Percentiles rank a stretch among this genome's conserved stretches.
Conservation (phyloP, 2,329 filamentous ascomycete genomes). For the Neurospora sp. region DNA sequence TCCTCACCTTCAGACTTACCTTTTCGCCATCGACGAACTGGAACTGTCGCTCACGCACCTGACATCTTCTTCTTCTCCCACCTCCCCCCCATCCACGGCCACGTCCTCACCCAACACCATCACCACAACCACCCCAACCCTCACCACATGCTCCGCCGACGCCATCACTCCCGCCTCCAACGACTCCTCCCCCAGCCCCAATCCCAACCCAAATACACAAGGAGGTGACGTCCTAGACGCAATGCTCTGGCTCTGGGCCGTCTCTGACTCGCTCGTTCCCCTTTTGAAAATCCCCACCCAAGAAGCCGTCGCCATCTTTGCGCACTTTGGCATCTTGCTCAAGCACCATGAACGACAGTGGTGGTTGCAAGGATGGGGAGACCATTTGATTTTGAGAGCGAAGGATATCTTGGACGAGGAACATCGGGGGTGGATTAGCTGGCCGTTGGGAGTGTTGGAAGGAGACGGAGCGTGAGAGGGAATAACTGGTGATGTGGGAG, state of each 20-base stretch:
- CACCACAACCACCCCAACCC: neutral
- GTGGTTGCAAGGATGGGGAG: constrained; percentile 27
- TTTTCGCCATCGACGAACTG: constrained; percentile 24
- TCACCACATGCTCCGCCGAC: neutral
- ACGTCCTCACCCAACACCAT: neutral
- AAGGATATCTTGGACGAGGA: constrained; percentile 24
- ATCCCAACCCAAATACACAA: constrained; percentile 5
- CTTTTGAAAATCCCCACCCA: constrained; percentile 23
- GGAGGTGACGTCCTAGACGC: constrained; percentile 27
- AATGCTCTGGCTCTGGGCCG: constrained; percentile 30
- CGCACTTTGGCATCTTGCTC: constrained; percentile 25
- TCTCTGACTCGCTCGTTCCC: constrained; percentile 27
- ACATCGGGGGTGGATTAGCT: constrained; percentile 25
- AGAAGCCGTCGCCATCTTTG: constrained; percentile 24
- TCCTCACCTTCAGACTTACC: constrained; percentile 19
- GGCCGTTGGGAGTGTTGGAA: constrained; percentile 10
- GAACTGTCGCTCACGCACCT: constrained; percentile 20
- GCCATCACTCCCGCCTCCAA: neutral
- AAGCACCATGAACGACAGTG: constrained; percentile 24
- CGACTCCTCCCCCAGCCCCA: neutral
- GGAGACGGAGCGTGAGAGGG: neutral
- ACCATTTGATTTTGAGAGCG: constrained; percentile 22
- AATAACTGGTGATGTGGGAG: too few species aligned
- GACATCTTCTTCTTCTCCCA: neutral
- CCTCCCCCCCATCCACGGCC: neutral